Percentiles rank a stretch among this genome's conserved stretches.
Conservation (phyloP, 75 land plant species). For the Pseudotsuga menziesii region DNA sequence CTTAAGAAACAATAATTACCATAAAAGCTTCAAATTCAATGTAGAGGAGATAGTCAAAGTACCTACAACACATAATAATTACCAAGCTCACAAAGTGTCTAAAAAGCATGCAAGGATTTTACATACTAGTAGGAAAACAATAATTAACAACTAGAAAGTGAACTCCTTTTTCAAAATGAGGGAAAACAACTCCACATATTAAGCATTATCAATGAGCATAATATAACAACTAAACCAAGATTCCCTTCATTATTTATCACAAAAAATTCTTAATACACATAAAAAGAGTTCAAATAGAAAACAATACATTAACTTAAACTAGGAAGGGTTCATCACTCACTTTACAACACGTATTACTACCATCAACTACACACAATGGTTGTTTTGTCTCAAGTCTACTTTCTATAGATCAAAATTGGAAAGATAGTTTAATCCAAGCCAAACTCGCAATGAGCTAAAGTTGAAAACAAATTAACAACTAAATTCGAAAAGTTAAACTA, state of each 20-base stretch:
- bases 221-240: too few relatives aligned
- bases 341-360: constrained; percentile 64
- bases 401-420: constrained; percentile 54
- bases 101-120: too few relatives aligned
- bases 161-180: too few relatives aligned
- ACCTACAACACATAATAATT: constrained; percentile 12
- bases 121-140: too few relatives aligned
- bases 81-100: background rate
- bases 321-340: constrained; percentile 21
- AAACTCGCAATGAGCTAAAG: background rate
- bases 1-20: too few relatives aligned
- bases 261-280: too few relatives aligned
- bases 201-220: too few relatives aligned
- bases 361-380: constrained; percentile 87
- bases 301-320: background rate
- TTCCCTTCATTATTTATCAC: too few relatives aligned
- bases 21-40: constrained; percentile 53
- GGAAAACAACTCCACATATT: too few relatives aligned
- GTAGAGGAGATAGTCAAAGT: constrained; percentile 48
- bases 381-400: constrained; percentile 81
- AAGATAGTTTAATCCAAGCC: background rate
- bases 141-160: too few relatives aligned
- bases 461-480: background rate
- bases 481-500: too few relatives aligned
- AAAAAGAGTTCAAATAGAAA: too few relatives aligned